Conservation (phyloP, 305 asterid genomes). For the Solanum hybrid region DNA sequence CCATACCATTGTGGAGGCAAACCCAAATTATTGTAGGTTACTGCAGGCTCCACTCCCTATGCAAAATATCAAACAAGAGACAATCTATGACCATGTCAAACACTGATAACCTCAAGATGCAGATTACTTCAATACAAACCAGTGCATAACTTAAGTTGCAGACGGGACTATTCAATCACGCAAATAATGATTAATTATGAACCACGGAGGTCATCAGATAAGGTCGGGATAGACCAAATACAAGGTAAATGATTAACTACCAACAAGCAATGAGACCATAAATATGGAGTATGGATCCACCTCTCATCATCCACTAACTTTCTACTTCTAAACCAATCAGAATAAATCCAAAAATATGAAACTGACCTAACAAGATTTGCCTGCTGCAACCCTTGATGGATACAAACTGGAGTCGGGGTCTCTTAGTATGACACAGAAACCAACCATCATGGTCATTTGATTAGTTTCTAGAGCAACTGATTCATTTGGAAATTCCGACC, state of each 20-base stretch:
- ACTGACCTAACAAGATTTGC: background rate
- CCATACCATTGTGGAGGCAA: conserved; percentile 85
- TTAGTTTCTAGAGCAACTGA: background rate
- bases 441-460: background rate
- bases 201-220: background rate
- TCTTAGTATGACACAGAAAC: background rate
- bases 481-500: background rate
- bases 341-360: background rate
- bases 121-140: background rate
- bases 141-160: background rate
- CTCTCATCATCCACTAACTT: background rate
- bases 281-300: background rate
- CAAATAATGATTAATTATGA: background rate
- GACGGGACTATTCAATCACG: background rate
- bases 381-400: background rate
- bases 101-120: background rate
- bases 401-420: background rate
- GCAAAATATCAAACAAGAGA: conserved; percentile 3
- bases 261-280: background rate
- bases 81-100: background rate
- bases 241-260: background rate
- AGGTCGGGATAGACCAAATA: background rate
- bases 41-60: conserved; percentile 94
- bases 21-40: conserved; percentile 60
- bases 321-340: background rate